Evolutionary conservation across 1,284 basidiomycete species (phyloP), one percentile per base, ranked within the genome.

Genomic region (Naganishia cerealis): DNA sequence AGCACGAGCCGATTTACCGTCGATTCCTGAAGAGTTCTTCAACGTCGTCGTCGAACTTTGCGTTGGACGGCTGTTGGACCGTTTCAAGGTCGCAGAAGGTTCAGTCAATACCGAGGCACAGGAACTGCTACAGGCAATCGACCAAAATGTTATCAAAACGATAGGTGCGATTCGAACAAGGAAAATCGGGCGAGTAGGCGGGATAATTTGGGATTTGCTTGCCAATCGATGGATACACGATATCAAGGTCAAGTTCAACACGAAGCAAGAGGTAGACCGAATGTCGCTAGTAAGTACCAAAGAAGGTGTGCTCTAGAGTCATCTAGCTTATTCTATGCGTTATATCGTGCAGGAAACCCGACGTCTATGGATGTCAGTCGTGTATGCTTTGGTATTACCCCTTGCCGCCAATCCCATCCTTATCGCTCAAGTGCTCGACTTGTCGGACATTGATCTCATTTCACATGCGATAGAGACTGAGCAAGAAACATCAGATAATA

Each of bases 171-270:
- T 63, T 13, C 50, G 61, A n/a, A 21, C 16, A 16, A 36, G n/a
- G 29, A 50, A 39, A 42, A 26, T 21, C 8, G 61, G 61, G 9
- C 36, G 61, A 40, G 21, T 36, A 18, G 61, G 50, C 9, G 61
- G 61, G 7, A 40, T 54, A 12, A 54, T 63, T 15, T 63, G 61
- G 61, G 29, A 53, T n/a, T 26, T 63, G 16, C 61, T 63, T 24
- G 61, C 50, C 9, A 50, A 63, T 42, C 50, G 53, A 54, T 63
- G 61, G 61, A 38, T 42, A 29, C 61, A 63, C 36, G 50, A 63
- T 21, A 42, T 63, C 50, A 63, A 42, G 50, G 50, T 26, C 12
- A 63, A 63, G 26, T 50, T 50, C 46, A 24, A 7, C 15, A 39
- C 38, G 21, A 21, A 24, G 15, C 38, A 38, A 42, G 50, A 12